phyloP scores from a whole-genome alignment of 805 yeast genomes.

The Metschnikowia drakensbergensis region DNA sequence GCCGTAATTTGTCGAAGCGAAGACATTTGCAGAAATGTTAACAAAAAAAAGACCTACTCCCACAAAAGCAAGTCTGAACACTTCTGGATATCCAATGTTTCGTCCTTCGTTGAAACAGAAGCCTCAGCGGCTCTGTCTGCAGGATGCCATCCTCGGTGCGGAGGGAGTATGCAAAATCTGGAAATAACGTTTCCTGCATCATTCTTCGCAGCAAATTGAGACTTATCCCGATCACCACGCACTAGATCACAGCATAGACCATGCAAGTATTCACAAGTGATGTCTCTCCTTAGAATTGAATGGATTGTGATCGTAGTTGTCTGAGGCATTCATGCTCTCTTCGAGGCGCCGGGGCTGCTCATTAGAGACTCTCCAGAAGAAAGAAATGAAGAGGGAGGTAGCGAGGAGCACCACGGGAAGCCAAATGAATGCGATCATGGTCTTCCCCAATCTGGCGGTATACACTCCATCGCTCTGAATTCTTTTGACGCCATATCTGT shows the following conservation, averaged over 20 bases:
- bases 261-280: neutral
- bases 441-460: slow-evolving; percentile 9
- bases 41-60: too few relatives aligned
- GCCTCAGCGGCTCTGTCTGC: too few relatives aligned
- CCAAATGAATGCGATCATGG: slow-evolving; percentile 13
- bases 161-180: too few relatives aligned
- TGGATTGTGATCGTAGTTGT: slow-evolving; percentile 4
- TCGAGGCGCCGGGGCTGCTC: slow-evolving; percentile 1
- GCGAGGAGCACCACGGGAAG: slow-evolving; percentile 9
- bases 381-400: slow-evolving; percentile 3
- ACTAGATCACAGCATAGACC: too few relatives aligned
- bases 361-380: slow-evolving; percentile 3
- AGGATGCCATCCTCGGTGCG: too few relatives aligned
- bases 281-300: slow-evolving; percentile 5
- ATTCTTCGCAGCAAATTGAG: too few relatives aligned
- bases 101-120: too few relatives aligned
- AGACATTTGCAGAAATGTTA: too few relatives aligned
- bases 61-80: too few relatives aligned
- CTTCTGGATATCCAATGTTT: too few relatives aligned
- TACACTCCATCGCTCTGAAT: slow-evolving; percentile 10
- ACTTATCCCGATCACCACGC: too few relatives aligned
- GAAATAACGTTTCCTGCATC: too few relatives aligned
- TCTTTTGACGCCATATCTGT: slow-evolving; percentile 7
- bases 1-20: neutral
- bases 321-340: neutral